Base-by-base conservation (phyloP, 768 basidiomycete species). In the Trametes elegans region DNA sequence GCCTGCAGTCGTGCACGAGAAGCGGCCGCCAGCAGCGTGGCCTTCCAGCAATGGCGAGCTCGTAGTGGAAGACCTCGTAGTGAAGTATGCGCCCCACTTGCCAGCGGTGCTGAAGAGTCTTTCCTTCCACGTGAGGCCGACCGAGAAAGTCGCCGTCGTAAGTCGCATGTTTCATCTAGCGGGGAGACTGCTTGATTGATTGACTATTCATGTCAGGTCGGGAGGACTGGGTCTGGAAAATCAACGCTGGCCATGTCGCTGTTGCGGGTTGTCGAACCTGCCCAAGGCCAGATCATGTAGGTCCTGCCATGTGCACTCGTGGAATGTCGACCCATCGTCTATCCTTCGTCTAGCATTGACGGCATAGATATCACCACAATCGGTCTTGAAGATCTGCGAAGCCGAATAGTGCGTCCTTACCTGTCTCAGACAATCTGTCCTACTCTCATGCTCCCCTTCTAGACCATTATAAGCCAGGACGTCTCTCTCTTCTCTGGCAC, bases 401-500 rank as follows among this genome's bases (percentile, higher is more conserved):
- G 78, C 9, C 77, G 81, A 16, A 73, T 87, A 36, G 85, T 86
- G 19, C 21, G 44, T 42, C 16, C 9, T 40, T 32, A 14, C 29
- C 3, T 45, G 11, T 18, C 19, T 18, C 0, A 0, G 1, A 14
- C 3, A 35, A 16, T 19, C 19, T 27, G 34, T 18, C 21, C 21
- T 9, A 3, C 31, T 50, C 11, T 18, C 54, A 43, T 23, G 40
- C n/a, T 11, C 14, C 7, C 0, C 24, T 49, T 14, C 3, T 45
- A 87, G 84, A 88, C 87, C 0, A 85, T 88, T 53, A 81, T 87
- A 58, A 84, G 82, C 52, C 87, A 88, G 71, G 88, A 90, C 49
- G 85, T 88, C 1, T 81, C 85, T 0, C 71, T 92, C 3, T 90
- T 90, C 64, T 76, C 82, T 6, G 89, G 89, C 0, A 86, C 86